phyloP scores from a whole-genome alignment of 2,329 filamentous ascomycete species.

The Daldinia sp. region DNA sequence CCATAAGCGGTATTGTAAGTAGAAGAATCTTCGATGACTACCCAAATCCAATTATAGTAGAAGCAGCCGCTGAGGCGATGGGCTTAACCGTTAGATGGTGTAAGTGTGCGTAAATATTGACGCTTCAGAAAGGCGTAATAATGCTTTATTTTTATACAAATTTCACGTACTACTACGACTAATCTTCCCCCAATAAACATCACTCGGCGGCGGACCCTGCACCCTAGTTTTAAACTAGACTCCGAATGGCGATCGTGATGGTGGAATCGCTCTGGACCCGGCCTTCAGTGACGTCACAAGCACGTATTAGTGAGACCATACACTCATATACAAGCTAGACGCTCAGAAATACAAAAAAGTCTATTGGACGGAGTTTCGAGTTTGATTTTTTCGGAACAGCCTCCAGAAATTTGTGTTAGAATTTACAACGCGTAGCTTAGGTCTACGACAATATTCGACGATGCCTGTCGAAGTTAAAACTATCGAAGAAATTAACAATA shows the following conservation, averaged over 20 bases:
- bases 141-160: constrained; percentile 8
- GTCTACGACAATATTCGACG: background rate
- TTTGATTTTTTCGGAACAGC: constrained; percentile 2
- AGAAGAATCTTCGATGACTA: too few relatives aligned
- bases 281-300: constrained; percentile 3
- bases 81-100: too few relatives aligned
- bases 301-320: background rate
- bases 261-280: background rate
- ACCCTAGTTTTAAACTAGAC: constrained; percentile 12
- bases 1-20: too few relatives aligned
- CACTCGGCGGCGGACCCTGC: background rate
- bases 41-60: too few relatives aligned
- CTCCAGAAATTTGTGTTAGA: too few relatives aligned
- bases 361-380: background rate
- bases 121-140: background rate
- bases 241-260: background rate
- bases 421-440: background rate
- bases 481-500: background rate
- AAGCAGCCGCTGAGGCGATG: too few relatives aligned
- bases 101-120: too few relatives aligned
- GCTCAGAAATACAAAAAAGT: constrained; percentile 16
- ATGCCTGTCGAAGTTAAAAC: constrained; percentile 21
- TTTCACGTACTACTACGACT: background rate
- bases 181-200: too few relatives aligned
- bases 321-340: background rate